A percentile compares a stretch with the other conserved stretches of the same genome.
Conservation (phyloP, 2,329 filamentous ascomycete species). For the Juglanconis juglandina region DNA sequence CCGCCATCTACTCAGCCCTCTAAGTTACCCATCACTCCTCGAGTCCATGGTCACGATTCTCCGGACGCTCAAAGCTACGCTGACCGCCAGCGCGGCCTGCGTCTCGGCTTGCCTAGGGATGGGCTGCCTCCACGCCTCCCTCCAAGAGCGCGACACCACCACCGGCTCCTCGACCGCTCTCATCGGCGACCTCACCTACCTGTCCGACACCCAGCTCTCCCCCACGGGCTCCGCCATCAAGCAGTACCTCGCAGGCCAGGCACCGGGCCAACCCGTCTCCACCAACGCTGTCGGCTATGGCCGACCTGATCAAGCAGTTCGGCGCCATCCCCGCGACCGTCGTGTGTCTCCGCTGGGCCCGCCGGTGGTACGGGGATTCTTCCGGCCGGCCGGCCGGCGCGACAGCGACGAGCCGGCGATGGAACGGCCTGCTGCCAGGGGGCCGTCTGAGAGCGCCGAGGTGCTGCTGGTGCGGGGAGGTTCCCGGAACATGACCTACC, state of each 20-base stretch:
- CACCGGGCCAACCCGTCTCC: constrained; percentile 16
- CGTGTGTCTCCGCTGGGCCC: constrained; percentile 41
- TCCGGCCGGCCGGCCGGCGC: constrained; percentile 41
- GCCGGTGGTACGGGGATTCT: constrained; percentile 39
- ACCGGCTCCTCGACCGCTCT: constrained; percentile 31
- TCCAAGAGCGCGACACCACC: background rate
- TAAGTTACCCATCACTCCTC: too few relatives aligned
- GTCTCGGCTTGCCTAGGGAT: background rate
- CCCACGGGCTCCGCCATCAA: constrained; percentile 32
- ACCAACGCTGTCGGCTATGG: constrained; percentile 40
- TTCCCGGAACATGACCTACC: constrained; percentile 52
- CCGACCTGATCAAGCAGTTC: constrained; percentile 51
- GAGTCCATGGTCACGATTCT: too few relatives aligned
- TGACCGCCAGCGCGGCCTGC: background rate
- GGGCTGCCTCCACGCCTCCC: background rate
- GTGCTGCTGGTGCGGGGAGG: constrained; percentile 39
- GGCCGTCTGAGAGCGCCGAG: constrained; percentile 37
- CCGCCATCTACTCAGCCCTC: too few relatives aligned
- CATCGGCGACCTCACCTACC: constrained; percentile 37
- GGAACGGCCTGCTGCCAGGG: constrained; percentile 39
- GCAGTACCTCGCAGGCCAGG: constrained; percentile 14
- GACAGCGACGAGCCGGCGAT: constrained; percentile 41
- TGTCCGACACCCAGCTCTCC: constrained; percentile 29
- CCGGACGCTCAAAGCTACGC: too few relatives aligned
- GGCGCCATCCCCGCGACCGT: constrained; percentile 48